phyloP scores from a whole-genome alignment of 2,329 filamentous ascomycete genomes.

The Aspergillus ochraceus region DNA sequence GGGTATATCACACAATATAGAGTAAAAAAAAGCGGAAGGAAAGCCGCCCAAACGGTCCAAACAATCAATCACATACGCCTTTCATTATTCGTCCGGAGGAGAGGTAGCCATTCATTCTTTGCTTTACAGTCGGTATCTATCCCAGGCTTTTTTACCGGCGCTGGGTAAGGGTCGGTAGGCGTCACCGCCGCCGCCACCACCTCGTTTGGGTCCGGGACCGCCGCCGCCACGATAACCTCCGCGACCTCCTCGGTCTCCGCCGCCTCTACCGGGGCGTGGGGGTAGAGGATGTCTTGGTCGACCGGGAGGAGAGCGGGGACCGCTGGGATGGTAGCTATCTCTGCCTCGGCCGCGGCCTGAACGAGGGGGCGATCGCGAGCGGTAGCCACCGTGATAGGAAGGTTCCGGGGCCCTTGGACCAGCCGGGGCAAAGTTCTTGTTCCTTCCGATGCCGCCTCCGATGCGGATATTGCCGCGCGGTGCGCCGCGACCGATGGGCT shows the following conservation, averaged over 20 bases:
- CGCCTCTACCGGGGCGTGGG: conserved; percentile 10
- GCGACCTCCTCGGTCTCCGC: conserved; percentile 23
- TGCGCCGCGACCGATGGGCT: conserved; percentile 25
- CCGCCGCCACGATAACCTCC: conserved; percentile 19
- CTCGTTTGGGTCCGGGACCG: conserved; percentile 13
- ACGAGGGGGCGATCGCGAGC: conserved; percentile 33
- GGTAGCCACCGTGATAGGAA: conserved; percentile 27
- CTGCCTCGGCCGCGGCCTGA: conserved; percentile 20
- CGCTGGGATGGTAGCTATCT: conserved; percentile 21
- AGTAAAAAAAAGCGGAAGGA: not conserved
- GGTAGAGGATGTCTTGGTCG: conserved; percentile 15
- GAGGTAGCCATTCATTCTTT: not conserved
- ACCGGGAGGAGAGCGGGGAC: conserved; percentile 20
- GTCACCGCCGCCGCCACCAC: conserved; percentile 24
- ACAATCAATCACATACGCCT: not conserved
- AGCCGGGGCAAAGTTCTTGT: conserved; percentile 24
- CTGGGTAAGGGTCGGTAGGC: conserved; percentile 35
- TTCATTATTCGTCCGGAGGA: not conserved
- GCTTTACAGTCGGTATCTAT: conserved; percentile 28
- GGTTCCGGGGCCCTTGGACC: conserved; percentile 15
- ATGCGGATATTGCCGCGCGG: conserved; percentile 38
- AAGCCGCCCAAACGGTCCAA: not conserved
- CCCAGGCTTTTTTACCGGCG: conserved; percentile 34
- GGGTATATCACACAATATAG: too few species aligned
- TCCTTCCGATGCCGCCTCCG: conserved; percentile 30